These are phyloP conservation scores for Lactarius sanguifluus DNA, from an alignment of 768 basidiomycete species.

Conservation along the genomic window DNA sequence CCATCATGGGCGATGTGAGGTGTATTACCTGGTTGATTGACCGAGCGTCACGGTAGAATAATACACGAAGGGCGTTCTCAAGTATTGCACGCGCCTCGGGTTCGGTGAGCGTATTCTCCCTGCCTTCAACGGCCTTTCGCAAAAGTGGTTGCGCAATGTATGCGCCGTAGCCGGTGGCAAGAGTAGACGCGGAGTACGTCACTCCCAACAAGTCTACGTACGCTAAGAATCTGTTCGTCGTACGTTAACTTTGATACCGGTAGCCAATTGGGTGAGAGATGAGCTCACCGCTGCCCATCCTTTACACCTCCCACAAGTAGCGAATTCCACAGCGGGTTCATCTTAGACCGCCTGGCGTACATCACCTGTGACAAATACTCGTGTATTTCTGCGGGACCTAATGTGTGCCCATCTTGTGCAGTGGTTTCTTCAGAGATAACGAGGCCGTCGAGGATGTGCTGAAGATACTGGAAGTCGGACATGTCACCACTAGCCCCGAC, in stretches of 20 bases:
- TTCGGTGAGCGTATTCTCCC: slow-evolving; percentile 70
- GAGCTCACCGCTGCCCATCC: slow-evolving; percentile 71
- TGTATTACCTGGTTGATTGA: slow-evolving; percentile 85
- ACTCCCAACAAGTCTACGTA: slow-evolving; percentile 97
- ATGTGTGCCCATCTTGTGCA: slow-evolving; percentile 76
- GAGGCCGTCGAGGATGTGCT: slow-evolving; percentile 73
- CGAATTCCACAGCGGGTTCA: slow-evolving; percentile 95
- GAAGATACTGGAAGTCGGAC: slow-evolving; percentile 95
- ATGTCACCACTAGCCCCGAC: slow-evolving; percentile 95
- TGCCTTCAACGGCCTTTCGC: slow-evolving; percentile 85
- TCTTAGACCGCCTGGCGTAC: slow-evolving; percentile 84
- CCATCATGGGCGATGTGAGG: neutral
- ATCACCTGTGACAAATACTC: slow-evolving; percentile 88
- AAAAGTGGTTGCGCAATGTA: slow-evolving; percentile 93
- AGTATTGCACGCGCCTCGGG: slow-evolving; percentile 78
- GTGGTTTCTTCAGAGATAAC: slow-evolving; percentile 71
- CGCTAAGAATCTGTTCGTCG: slow-evolving; percentile 71
- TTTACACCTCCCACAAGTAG: slow-evolving; percentile 90
- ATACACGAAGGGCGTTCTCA: slow-evolving; percentile 84
- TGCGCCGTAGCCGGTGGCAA: slow-evolving; percentile 93
- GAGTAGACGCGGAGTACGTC: slow-evolving; percentile 88
- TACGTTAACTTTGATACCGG: neutral
- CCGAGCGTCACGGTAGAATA: slow-evolving; percentile 95
- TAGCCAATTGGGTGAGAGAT: neutral
- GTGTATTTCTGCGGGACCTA: slow-evolving; percentile 89